phyloP scores from a whole-genome alignment of 2,329 filamentous ascomycete genomes.

The Intubia oerlemansii region DNA sequence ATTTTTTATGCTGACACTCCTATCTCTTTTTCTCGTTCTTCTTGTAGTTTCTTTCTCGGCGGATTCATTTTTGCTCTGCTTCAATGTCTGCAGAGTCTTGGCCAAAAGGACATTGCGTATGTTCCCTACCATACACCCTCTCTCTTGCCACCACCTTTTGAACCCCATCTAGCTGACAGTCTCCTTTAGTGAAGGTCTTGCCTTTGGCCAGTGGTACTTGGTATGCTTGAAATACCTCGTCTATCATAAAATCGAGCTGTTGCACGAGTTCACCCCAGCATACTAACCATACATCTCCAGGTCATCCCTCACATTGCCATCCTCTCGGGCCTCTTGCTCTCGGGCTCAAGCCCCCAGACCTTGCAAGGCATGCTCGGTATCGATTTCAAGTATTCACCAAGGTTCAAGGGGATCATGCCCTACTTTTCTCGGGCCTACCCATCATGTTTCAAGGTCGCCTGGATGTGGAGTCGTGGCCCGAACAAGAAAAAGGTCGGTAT shows the following conservation, averaged over 20 bases:
- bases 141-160: too few relatives aligned
- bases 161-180: too few relatives aligned
- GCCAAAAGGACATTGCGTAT: constrained; percentile 7
- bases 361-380: constrained; percentile 10
- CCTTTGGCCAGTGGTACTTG: constrained; percentile 10
- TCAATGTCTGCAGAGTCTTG: constrained; percentile 7
- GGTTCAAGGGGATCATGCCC: too few relatives aligned
- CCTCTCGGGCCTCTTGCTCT: constrained; percentile 10
- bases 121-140: neutral
- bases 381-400: constrained; percentile 5
- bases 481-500: constrained; percentile 9
- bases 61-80: constrained; percentile 10
- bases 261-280: too few relatives aligned
- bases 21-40: too few relatives aligned
- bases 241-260: neutral
- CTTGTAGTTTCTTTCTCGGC: constrained; percentile 11
- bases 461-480: constrained; percentile 10
- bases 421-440: constrained; percentile 10
- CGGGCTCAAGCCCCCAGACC: constrained; percentile 12
- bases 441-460: constrained; percentile 11
- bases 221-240: constrained; percentile 1
- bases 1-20: too few relatives aligned
- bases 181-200: constrained; percentile 4
- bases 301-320: constrained; percentile 12
- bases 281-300: constrained; percentile 1